Conservation (phyloP, 495 filamentous ascomycete genomes). For the Penicillium canescens region DNA sequence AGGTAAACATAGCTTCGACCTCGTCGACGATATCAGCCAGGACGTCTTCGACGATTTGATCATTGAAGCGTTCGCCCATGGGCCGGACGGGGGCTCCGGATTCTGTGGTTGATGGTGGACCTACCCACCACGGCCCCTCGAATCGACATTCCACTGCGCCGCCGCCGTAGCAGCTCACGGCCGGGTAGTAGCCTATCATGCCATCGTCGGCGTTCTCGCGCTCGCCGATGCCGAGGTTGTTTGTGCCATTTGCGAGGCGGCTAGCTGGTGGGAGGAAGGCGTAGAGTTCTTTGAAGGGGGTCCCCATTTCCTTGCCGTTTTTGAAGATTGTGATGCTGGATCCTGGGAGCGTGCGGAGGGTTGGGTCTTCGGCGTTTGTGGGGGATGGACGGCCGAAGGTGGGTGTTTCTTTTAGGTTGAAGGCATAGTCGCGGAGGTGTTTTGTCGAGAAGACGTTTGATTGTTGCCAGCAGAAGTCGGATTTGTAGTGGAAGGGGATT, state of each 20-base stretch:
- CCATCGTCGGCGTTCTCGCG: conserved; percentile 87
- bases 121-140: conserved; percentile 85
- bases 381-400: conserved; percentile 55
- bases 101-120: conserved; percentile 55
- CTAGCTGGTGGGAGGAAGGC: conserved; percentile 92
- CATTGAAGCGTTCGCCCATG: conserved; percentile 79
- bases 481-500: conserved; percentile 90
- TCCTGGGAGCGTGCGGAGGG: conserved; percentile 79
- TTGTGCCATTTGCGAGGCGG: conserved; percentile 53
- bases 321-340: conserved; percentile 88
- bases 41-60: conserved; percentile 95
- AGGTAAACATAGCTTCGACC: conserved; percentile 62
- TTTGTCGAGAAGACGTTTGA: conserved; percentile 89
- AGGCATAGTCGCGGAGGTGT: conserved; percentile 74
- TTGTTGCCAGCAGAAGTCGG: conserved; percentile 90
- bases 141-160: conserved; percentile 92
- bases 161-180: conserved; percentile 86
- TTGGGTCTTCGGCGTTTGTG: conserved; percentile 66
- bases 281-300: conserved; percentile 83
- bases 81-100: conserved; percentile 48
- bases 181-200: conserved; percentile 91
- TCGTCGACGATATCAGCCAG: conserved; percentile 91
- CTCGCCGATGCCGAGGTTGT: conserved; percentile 72
- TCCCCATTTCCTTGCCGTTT: conserved; percentile 85
- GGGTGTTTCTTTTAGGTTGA: conserved; percentile 48